Percentiles rank a stretch among this genome's conserved stretches.
These are phyloP conservation scores for Lavandula angustifolia DNA, from an alignment of 257 asterid genomes.

Conservation along the genomic window DNA sequence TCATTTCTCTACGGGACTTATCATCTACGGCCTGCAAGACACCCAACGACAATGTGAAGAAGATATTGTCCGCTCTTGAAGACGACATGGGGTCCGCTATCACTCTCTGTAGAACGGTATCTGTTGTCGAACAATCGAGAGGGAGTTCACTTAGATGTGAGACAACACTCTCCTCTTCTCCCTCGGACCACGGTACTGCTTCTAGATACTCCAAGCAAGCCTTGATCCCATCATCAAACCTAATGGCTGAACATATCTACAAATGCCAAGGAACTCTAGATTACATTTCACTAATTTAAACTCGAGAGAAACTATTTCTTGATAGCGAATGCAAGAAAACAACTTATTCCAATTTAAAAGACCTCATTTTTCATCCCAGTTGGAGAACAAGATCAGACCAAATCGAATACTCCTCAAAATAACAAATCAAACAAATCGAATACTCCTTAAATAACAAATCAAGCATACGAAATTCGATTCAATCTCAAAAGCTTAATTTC, in stretches of 20 bases:
- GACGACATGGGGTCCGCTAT: conserved; percentile 63
- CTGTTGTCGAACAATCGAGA: conserved; percentile 43
- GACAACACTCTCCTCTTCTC: conserved; percentile 70
- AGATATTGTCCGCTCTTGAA: conserved; percentile 63
- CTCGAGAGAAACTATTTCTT: background rate
- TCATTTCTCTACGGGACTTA: conserved; percentile 79
- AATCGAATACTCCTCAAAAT: too few relatives aligned
- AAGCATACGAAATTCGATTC: too few relatives aligned
- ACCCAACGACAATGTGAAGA: conserved; percentile 60
- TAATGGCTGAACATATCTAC: conserved; percentile 76
- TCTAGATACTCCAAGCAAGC: conserved; percentile 83
- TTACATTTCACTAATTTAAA: background rate
- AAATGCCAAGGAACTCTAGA: conserved; percentile 18
- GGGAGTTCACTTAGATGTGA: conserved; percentile 61
- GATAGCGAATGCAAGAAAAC: background rate
- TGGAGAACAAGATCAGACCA: too few relatives aligned
- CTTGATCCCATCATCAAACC: conserved; percentile 69
- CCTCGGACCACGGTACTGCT: conserved; percentile 89
- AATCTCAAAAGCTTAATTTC: too few relatives aligned
- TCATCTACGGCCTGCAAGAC: conserved; percentile 80
- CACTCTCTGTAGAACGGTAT: conserved; percentile 71
- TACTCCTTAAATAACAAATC: too few relatives aligned
- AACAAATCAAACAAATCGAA: too few relatives aligned
- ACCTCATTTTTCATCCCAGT: too few relatives aligned
- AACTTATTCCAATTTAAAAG: too few relatives aligned